phyloP scores from a whole-genome alignment of 331 rosid species.

The Rhamnella rubrinervis region DNA sequence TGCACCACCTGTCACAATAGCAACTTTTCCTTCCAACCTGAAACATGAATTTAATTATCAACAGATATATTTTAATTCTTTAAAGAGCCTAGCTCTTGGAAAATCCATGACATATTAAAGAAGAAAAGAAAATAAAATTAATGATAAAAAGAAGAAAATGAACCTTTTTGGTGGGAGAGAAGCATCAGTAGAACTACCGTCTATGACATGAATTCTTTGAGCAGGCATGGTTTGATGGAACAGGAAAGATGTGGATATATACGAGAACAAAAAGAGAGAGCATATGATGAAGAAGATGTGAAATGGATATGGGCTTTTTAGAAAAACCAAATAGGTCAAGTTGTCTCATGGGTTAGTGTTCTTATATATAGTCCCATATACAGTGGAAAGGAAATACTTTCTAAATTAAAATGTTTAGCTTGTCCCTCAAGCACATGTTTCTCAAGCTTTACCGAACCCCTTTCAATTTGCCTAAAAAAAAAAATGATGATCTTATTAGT shows the following conservation, averaged over 20 bases:
- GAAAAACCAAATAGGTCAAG: neutral
- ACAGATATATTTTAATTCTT: too few relatives aligned
- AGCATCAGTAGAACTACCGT: neutral
- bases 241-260: neutral
- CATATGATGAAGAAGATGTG: neutral
- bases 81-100: too few relatives aligned
- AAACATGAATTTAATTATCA: too few relatives aligned
- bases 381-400: neutral
- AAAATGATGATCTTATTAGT: too few relatives aligned
- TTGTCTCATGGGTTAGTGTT: neutral
- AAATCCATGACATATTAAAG: too few relatives aligned
- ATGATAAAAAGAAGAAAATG: neutral
- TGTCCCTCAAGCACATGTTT: slow-evolving; percentile 6
- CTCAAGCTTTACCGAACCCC: neutral
- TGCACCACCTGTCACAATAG: slow-evolving; percentile 39
- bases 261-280: neutral
- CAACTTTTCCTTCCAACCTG: slow-evolving; percentile 41
- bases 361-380: too few relatives aligned
- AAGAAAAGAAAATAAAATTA: neutral
- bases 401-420: neutral
- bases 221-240: neutral
- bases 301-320: neutral
- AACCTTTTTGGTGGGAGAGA: slow-evolving; percentile 4
- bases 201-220: neutral
- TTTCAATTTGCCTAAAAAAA: too few relatives aligned